phyloP scores from a whole-genome alignment of 2,329 filamentous ascomycete species.

The Bipolaris zeicola region DNA sequence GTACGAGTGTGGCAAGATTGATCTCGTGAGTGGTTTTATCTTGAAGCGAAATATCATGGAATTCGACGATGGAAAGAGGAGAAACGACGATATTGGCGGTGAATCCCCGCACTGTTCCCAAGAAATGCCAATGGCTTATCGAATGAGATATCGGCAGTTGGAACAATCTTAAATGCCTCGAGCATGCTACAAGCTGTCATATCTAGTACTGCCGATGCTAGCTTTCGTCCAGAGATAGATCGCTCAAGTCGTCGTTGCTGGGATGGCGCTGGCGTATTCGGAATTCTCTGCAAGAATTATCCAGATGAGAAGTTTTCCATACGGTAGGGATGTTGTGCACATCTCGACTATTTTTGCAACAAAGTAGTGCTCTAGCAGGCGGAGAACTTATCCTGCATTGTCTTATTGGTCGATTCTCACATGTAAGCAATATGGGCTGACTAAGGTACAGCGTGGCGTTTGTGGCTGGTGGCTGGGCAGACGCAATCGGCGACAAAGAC shows the following conservation, averaged over 20 bases:
- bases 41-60: not conserved
- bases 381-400: not conserved
- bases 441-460: conserved; percentile 6
- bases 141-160: not conserved
- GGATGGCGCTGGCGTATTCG: not conserved
- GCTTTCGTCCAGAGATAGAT: not conserved
- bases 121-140: not conserved
- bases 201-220: not conserved
- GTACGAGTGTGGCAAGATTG: not conserved
- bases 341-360: not conserved
- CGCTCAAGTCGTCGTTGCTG: not conserved
- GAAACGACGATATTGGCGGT: not conserved
- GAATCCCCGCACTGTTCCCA: not conserved
- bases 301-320: not conserved
- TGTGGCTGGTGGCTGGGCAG: conserved; percentile 7
- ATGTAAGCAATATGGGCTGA: not conserved
- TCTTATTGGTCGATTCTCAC: not conserved
- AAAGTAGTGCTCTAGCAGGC: not conserved
- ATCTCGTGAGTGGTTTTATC: not conserved
- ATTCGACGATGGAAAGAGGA: not conserved
- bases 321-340: not conserved
- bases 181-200: not conserved
- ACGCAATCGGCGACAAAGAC: conserved; percentile 5
- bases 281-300: not conserved
- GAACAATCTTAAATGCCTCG: not conserved